Base-by-base conservation (phyloP, 495 filamentous ascomycete genomes). In the Penicillium bialowiezense region DNA sequence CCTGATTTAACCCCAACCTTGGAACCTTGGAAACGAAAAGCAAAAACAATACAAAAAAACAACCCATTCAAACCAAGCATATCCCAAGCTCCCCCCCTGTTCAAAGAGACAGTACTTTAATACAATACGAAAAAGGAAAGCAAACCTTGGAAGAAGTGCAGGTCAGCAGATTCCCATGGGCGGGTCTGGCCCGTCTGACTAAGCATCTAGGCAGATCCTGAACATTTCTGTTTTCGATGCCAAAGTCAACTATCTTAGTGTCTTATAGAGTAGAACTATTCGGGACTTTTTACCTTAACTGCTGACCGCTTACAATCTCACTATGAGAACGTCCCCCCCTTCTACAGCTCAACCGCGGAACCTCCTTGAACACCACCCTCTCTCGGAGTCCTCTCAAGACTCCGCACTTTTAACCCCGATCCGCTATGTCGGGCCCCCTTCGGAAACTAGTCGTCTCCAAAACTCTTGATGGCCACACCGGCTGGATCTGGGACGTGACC, bases 401-500 rank as follows among this genome's bases (percentile, higher is more conserved):
- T 13, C 12, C 29, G 10, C 29, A 32, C 29, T 39, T 18, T 31
- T 14, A 39, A 21, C 36, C 34, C 24, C 19, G 28, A 15, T 13
- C 17, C 17, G 17, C 34, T n/a, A 48, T 48, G 45, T 4, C 44
- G 0, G 13, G 26, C 17, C 15, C 20, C 19, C 12, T 21, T 19
- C 34, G 35, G 45, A 39, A 18, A 12, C 13, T 48, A 40, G 45
- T 48, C 17, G 35, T 18, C 19, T 29, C 34, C 12, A 38, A 48
- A 18, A 48, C 45, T 13, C 45, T 48, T 14, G 18, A 40, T 17
- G 45, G 45, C 28, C 45, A 48, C 18, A 48, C 45, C 6, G 45
- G 45, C 28, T 48, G 36, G 35, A 33, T 48, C 26, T 48, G 45
- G 45, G 45, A 48, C 28, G 45, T 48, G 3, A 10, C 45, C 2